Evolutionary conservation across 2,329 filamentous ascomycete genomes (phyloP), one percentile per base, ranked within the genome.

Genomic region (Colletotrichum liaoningense): DNA sequence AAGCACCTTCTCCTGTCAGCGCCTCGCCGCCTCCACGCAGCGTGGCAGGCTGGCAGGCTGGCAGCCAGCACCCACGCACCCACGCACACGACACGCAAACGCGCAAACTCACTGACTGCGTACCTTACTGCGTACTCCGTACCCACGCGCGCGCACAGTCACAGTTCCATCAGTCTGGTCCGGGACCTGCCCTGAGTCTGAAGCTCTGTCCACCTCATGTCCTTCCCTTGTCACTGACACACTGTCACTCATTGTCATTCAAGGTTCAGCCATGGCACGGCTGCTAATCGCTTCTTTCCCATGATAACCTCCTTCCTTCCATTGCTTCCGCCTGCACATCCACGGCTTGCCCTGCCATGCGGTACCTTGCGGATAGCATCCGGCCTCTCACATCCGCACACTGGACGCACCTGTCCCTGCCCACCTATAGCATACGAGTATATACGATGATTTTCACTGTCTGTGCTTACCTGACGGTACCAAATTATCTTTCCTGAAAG

Each of bases 291-390:
- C 38, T 38, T 57, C 26, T 49, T 52, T 42, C 26, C 64, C 28
- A 12, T 38, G 38, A 70, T 38, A 54, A n/a, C 54, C 60, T 69
- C 59, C 46, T 24, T 35, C 49, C 63, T 58, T n/a, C n/a, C n/a
- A n/a, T n/a, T 65, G 38, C 66, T 63, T 38, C 58, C 30, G 22
- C 26, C 42, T 46, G 46, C 55, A 42, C 42, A 56, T 7, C 30
- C 54, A 24, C 38, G 38, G 38, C 14, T 42, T 42, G 16, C 38
- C 38, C 38, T 42, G 6, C 38, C 38, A 19, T 14, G 16, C 3
- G 16, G 42, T 22, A 49, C 42, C 42, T 49, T 49, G 3, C 42
- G 42, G 42, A 11, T 49, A 49, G 42, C 8, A 49, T 7, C 19
- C 42, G 42, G 42, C 19, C 42, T 49, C 42, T 49, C 42, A 58